Percentiles rank a stretch among this genome's conserved stretches.
These are phyloP conservation scores for Graphiopsis chlorocephala DNA, from an alignment of 2,329 filamentous ascomycete genomes.

Conservation along the genomic window DNA sequence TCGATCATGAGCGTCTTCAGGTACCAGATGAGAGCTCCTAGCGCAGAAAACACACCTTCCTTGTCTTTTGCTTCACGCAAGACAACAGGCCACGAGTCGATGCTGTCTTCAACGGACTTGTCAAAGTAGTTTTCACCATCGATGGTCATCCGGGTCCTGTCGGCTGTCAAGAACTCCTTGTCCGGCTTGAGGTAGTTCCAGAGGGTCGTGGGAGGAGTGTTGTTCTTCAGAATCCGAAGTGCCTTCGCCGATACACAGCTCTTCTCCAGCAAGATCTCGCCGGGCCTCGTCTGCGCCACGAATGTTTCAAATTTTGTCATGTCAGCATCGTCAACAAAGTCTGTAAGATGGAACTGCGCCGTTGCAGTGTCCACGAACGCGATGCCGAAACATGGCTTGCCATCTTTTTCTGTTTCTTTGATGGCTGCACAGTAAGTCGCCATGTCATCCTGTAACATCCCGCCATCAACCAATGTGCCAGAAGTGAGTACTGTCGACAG, in stretches of 20 bases:
- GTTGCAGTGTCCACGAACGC: constrained; percentile 95
- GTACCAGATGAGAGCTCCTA: constrained; percentile 86
- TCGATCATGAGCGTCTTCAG: constrained; percentile 82
- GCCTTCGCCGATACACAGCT: constrained; percentile 77
- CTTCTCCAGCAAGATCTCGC: constrained; percentile 87
- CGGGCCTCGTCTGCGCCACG: constrained; percentile 84
- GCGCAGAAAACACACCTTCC: constrained; percentile 81
- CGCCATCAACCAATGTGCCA: constrained; percentile 89
- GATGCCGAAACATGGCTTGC: constrained; percentile 80
- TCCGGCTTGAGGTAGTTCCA: constrained; percentile 90
- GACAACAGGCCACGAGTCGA: constrained; percentile 71
- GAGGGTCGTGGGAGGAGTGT: constrained; percentile 84
- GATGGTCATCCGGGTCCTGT: constrained; percentile 77
- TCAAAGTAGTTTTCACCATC: constrained; percentile 75
- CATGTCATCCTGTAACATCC: constrained; percentile 98
- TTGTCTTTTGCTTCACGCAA: constrained; percentile 72
- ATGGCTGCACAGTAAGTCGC: constrained; percentile 94
- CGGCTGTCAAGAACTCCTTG: constrained; percentile 87
- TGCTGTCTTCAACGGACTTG: constrained; percentile 54
- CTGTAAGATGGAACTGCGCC: constrained; percentile 88
- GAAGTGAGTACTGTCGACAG: constrained; percentile 86
- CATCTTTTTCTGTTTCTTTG: constrained; percentile 68
- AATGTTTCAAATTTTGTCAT: constrained; percentile 97
- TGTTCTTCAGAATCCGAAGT: constrained; percentile 91
- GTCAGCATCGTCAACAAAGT: constrained; percentile 88